Conservation (phyloP, 2,329 filamentous ascomycete species). For the Aspergillus sclerotialis region DNA sequence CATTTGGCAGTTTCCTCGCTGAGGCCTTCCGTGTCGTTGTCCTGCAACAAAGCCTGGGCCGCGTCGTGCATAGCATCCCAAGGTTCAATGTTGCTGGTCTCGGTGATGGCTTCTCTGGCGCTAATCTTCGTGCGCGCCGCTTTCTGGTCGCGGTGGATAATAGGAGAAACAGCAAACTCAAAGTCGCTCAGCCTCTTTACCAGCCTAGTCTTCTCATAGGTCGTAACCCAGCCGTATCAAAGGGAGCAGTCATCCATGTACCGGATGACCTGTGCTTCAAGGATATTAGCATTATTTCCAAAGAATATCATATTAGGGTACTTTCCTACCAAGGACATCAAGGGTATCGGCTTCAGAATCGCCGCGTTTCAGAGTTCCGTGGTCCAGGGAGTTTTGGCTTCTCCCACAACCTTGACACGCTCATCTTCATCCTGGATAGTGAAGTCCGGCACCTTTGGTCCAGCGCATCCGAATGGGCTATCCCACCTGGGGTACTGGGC, state of each 20-base stretch:
- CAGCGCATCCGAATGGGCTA: background rate
- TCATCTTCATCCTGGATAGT: background rate
- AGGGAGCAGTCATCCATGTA: background rate
- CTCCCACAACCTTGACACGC: background rate
- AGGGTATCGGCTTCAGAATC: background rate
- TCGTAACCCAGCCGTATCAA: background rate
- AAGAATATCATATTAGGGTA: background rate
- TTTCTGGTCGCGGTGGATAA: background rate
- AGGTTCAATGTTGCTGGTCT: too few species aligned
- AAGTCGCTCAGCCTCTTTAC: background rate
- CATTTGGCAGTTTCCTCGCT: too few species aligned
- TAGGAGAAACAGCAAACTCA: background rate
- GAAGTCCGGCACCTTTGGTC: background rate
- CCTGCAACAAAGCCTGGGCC: too few species aligned
- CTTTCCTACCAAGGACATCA: background rate
- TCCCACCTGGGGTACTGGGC: background rate
- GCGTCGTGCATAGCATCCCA: too few species aligned
- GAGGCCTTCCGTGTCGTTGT: too few species aligned
- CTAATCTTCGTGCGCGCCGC: background rate
- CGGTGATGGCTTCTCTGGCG: too few species aligned
- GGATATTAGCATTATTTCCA: background rate
- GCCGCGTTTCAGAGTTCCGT: background rate
- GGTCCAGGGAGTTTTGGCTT: background rate
- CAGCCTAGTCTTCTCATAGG: background rate
- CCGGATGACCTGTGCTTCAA: background rate